Base-by-base conservation (phyloP, 352 stramenopile genomes). In the Stramenopiles sp. region DNA sequence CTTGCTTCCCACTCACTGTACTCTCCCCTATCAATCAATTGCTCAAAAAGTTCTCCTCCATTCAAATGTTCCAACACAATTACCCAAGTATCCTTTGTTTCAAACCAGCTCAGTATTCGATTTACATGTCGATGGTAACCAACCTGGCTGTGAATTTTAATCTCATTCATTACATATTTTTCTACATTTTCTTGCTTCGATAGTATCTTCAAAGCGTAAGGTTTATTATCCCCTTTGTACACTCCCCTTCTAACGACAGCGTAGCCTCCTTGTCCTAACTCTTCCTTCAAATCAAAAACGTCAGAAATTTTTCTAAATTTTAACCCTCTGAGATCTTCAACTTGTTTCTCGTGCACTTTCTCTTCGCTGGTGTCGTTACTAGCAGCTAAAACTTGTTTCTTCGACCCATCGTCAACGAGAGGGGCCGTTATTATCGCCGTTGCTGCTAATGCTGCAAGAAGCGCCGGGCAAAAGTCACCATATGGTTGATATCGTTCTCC, bases 41-140 rank as follows among this genome's bases (percentile, higher is more conserved):
- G 94, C 86, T 95, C 91, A 86, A 95, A 96, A 22, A 96, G 84
- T 83, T 96, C 92, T n/a, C 92, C 92, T 1, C 92, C 92, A 30
- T 86, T 85, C 88, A 95, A 93, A 7, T 94, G 82, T 84, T 96
- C 92, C 88, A 95, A 91, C 30, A 96, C 88, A 82, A 96, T 93
- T 80, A 93, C 92, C 75, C 95, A 92, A 80, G 91, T 88, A 75
- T 87, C 82, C 0, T 90, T 84, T 0, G 86, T 90, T 76, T 93
- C 88, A 80, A 90, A 94, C 4, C 92, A 89, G 85, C 95, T 91
- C 81, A 91, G 87, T 55, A 96, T 85, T 67, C 85, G 81, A 80
- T 95, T 94, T 81, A 96, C 95, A 82, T 94, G 91, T 0, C 89
- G 89, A 84, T 95, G 91, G n/a, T 22, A 71, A 22, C 55, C 55